Evolutionary conservation across 129 eudicot genomes (phyloP).

Genomic region (Artemisia annua): DNA sequence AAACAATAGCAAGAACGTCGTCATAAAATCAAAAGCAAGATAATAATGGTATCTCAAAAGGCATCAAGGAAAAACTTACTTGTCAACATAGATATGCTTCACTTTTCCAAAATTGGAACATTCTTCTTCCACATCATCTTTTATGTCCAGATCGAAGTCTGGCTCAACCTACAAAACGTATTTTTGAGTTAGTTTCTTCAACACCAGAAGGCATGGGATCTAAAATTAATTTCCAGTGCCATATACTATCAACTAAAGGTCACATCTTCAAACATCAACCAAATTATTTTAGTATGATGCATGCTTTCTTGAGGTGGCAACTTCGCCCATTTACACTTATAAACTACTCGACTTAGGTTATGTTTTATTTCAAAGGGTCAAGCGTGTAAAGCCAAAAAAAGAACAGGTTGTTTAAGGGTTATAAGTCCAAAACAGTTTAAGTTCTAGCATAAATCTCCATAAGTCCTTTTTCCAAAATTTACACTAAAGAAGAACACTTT

Average conservation of each 20-base stretch:
- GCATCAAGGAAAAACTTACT: conserved; percentile 44
- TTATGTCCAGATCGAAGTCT: conserved; percentile 87
- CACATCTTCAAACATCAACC: not conserved
- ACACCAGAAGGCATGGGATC: not conserved
- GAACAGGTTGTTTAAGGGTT: too few species aligned
- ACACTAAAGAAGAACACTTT: too few species aligned
- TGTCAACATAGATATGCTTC: conserved; percentile 85
- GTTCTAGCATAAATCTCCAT: too few species aligned
- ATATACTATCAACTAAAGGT: not conserved
- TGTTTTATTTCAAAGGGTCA: not conserved
- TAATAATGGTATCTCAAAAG: not conserved
- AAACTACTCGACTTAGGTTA: not conserved
- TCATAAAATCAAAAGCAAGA: not conserved
- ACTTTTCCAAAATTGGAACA: conserved; percentile 87
- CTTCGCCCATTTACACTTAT: not conserved
- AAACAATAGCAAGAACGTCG: not conserved
- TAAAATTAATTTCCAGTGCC: not conserved
- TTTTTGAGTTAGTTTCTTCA: not conserved
- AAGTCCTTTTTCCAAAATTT: too few species aligned
- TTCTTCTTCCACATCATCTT: conserved; percentile 88
- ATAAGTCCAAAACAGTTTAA: too few species aligned
- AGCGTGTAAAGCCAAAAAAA: too few species aligned
- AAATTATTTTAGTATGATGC: not conserved
- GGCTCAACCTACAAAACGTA: conserved; percentile 73
- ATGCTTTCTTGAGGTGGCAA: not conserved